Conservation (phyloP, 106 monocot species). For the Allium fistulosum region DNA sequence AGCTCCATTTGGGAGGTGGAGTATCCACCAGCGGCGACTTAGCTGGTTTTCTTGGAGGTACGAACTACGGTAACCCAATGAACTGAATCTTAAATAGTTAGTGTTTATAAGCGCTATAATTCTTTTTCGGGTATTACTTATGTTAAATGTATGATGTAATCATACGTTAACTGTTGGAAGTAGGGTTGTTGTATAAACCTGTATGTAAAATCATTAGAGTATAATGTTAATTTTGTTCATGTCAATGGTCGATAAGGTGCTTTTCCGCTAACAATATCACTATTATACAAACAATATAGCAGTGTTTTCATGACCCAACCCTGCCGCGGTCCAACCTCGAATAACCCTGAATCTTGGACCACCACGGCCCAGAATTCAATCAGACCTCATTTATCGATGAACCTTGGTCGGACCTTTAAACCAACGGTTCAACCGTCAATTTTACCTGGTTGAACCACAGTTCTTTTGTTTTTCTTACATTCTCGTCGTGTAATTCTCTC, state of each 20-base stretch:
- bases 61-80: constrained; percentile 9
- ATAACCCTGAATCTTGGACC: too few relatives aligned
- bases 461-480: too few relatives aligned
- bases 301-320: too few relatives aligned
- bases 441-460: too few relatives aligned
- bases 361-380: too few relatives aligned
- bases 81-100: neutral
- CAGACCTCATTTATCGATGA: too few relatives aligned
- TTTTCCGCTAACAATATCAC: too few relatives aligned
- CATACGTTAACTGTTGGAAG: neutral
- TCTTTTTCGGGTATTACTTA: neutral
- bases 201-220: constrained; percentile 4
- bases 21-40: neutral
- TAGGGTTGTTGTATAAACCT: neutral
- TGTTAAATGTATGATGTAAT: neutral
- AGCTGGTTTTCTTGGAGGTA: constrained; percentile 6
- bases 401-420: too few relatives aligned
- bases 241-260: neutral
- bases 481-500: too few relatives aligned
- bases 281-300: too few relatives aligned
- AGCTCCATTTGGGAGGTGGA: constrained; percentile 20
- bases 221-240: neutral
- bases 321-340: too few relatives aligned
- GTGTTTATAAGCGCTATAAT: neutral
- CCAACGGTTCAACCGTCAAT: too few relatives aligned